Evolutionary conservation across 495 filamentous ascomycete species (phyloP), one percentile per base, ranked within the genome.

Genomic region (Talaromyces ruber): DNA sequence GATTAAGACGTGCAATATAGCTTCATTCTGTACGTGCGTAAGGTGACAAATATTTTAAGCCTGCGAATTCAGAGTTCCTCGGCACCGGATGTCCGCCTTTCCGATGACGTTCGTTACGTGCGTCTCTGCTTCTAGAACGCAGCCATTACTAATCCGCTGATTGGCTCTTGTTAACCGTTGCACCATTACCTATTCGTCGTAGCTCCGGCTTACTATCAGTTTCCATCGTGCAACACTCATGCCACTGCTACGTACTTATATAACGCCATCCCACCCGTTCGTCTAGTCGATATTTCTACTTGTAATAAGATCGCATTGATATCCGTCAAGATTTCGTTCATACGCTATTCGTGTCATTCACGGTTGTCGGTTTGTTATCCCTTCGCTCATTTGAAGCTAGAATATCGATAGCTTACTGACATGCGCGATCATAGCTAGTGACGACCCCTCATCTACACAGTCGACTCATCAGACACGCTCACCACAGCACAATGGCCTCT

Each of bases 401-500:
- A 14, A 53, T 9, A 4, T 2, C 0, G 6, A 53, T 1, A 25
- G 12, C 24, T 6, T 29, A 54, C 51, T 54, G 51, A 54, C 51
- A n/a, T 54, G 24, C 24, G 34, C 9, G 34, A 39, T 29, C 28
- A 25, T 28, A 54, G 51, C 24, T 54, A 26, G 18, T 18, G 29
- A 32, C 53, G 12, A 12, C 29, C 54, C 26, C 54, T 34, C 54
- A 30, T 34, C 12, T 57, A 30, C 51, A 63, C 57, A 59, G 57
- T 21, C 26, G n/a, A 30, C 1, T 39, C 14, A 30, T 28, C 32
- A 45, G 55, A 18, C 8, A 37, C 55, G 11, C 1, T n/a, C 18
- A 43, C 28, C 63, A 60, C 47, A 55, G 64, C 68, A 86, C 73
- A 66, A 98, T 97, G 93, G 76, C 93, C 47, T 91, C 92, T 58